Evolutionary conservation across 139 green algal genomes (phyloP).

Genomic region (Chlorella sp.): DNA sequence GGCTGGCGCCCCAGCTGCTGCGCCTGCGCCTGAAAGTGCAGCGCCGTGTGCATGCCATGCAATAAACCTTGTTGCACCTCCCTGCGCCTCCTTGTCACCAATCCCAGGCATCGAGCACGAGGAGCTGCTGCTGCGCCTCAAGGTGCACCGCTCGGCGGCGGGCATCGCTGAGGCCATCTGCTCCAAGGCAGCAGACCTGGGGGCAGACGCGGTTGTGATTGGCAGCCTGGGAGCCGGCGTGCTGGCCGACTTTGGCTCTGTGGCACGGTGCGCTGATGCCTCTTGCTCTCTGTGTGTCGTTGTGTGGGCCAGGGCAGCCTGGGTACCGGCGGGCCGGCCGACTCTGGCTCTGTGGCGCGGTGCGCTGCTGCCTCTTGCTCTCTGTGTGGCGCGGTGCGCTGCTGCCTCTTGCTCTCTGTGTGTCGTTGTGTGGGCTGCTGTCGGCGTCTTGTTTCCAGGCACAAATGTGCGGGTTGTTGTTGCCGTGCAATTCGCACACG

Average conservation of each 20-base stretch:
- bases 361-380: too few species aligned
- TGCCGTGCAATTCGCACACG: too few species aligned
- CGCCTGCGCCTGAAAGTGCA: too few species aligned
- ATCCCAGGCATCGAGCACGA: slow-evolving; percentile 38
- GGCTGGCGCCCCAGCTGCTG: neutral
- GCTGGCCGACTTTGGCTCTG: slow-evolving; percentile 48
- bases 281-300: neutral
- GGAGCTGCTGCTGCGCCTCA: slow-evolving; percentile 34
- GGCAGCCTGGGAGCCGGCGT: slow-evolving; percentile 47
- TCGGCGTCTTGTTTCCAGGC: too few species aligned
- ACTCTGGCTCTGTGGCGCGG: neutral
- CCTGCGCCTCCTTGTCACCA: neutral
- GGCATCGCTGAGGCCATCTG: slow-evolving; percentile 45
- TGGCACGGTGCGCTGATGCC: slow-evolving; percentile 30
- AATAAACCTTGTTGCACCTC: too few species aligned
- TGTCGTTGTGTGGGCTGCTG: neutral
- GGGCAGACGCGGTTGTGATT: slow-evolving; percentile 42
- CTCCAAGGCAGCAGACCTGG: slow-evolving; percentile 18
- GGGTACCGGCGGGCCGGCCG: slow-evolving; percentile 44
- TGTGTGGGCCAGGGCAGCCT: slow-evolving; percentile 23
- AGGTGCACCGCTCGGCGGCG: slow-evolving; percentile 37
- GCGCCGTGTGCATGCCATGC: too few species aligned
- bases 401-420: neutral
- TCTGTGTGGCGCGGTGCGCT: neutral
- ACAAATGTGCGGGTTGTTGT: too few species aligned